Evolutionary conservation across 1,284 basidiomycete species (phyloP), one percentile per base, ranked within the genome.

Genomic region (Mrakiaceae sp.): DNA sequence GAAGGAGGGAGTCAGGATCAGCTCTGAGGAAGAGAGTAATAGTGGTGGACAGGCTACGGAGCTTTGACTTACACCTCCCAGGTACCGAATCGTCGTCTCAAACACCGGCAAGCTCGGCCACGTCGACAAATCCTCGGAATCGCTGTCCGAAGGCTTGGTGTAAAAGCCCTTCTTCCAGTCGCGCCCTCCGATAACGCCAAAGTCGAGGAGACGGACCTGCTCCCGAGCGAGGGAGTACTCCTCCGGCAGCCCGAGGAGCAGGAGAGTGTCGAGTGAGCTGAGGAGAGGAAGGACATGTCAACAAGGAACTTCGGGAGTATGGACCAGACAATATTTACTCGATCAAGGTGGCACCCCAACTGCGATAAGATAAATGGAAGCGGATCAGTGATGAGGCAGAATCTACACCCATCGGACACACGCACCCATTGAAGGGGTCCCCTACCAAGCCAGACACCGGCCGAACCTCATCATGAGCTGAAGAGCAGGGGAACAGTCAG

Each of bases 211-310:
- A 58, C 81, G 78, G 44, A 96, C 81, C 66, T 87, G 79, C n/a
- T 82, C 78, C 3, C 92, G 76, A 3, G 88, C 88, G 3, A 85
- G 80, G 40, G 79, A 75, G 74, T 88, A 95, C 73, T 95, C 88
- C 10, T 84, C 82, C n/a, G 84, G 76, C 10, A 95, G 80, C 44
- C 81, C 87, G 87, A 97, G 88, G 62, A 97, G 78, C 44, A 90
- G 80, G 77, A 97, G 85, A 0, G 93, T 96, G 73, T 95, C 91
- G 12, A 96, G 81, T 2, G 87, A 83, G 71, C 61, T 63, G 39
- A 27, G 27, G 27, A 27, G 27, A 27, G 27, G 27, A 27, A 27
- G 40, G n/a, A 58, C 8, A 42, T 8, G 55, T 8, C 8, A 14
- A 57, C 46, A 60, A 39, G 42, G 4, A 3, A 3, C 9, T 55